phyloP scores from a whole-genome alignment of 441 rosid species.

The Jatropha podagrica region DNA sequence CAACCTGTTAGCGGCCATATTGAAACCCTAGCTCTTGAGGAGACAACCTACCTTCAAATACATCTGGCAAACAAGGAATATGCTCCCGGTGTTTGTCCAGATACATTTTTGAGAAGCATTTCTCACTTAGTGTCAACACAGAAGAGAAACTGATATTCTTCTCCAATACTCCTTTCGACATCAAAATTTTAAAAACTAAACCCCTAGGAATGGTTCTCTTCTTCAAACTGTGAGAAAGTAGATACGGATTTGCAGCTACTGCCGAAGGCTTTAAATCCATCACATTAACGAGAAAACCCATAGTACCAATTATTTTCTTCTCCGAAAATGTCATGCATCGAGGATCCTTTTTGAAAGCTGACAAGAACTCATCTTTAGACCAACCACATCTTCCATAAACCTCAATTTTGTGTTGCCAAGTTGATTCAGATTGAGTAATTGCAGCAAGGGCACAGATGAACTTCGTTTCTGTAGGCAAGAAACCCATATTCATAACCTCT shows the following conservation, averaged over 20 bases:
- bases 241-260: not conserved
- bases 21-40: too few relatives aligned
- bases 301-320: conserved; percentile 1
- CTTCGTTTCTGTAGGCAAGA: too few relatives aligned
- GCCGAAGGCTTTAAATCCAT: conserved; percentile 13
- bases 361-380: conserved; percentile 22
- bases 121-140: too few relatives aligned
- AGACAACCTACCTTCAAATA: too few relatives aligned
- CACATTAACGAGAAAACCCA: conserved; percentile 25
- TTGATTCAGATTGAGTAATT: not conserved
- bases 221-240: not conserved
- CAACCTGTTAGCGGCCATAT: too few relatives aligned
- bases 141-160: too few relatives aligned
- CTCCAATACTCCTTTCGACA: conserved; percentile 4
- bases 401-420: conserved; percentile 24
- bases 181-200: not conserved
- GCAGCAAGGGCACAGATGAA: too few relatives aligned
- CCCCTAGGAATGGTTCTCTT: not conserved
- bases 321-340: too few relatives aligned
- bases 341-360: too few relatives aligned
- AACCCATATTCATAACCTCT: not conserved
- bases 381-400: conserved; percentile 31
- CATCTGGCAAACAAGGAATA: too few relatives aligned
- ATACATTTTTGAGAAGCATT: too few relatives aligned
- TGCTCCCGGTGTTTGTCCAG: too few relatives aligned